Percentiles rank a stretch among this genome's conserved stretches.
Evolutionary conservation across 2,329 filamentous ascomycete genomes (phyloP).

Genomic region (Aphanoascus verrucosus): DNA sequence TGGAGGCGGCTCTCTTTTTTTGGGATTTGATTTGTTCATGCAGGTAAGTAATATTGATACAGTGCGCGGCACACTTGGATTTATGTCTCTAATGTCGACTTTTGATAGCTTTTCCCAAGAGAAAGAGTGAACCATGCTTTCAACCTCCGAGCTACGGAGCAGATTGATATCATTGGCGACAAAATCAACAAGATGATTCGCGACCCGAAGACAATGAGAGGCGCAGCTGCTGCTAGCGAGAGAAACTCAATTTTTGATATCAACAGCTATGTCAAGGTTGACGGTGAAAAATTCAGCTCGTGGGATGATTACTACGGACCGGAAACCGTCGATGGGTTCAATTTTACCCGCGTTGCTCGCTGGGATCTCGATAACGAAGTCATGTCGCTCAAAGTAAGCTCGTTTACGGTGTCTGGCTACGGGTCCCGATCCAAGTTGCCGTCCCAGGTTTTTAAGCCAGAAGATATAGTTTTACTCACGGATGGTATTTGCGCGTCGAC

Average conservation of each 20-base stretch:
- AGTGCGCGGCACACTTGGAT: neutral
- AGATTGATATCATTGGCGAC: slow-evolving; percentile 29
- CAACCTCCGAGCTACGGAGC: slow-evolving; percentile 38
- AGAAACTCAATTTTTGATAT: slow-evolving; percentile 13
- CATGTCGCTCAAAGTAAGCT: slow-evolving; percentile 19
- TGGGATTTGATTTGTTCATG: slow-evolving; percentile 43
- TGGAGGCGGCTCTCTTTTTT: slow-evolving; percentile 44
- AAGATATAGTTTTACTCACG: slow-evolving; percentile 35
- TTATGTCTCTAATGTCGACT: neutral
- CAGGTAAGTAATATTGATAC: slow-evolving; percentile 22
- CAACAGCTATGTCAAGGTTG: slow-evolving; percentile 20
- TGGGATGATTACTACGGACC: slow-evolving; percentile 27
- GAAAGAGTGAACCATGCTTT: slow-evolving; percentile 36
- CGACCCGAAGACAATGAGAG: slow-evolving; percentile 6
- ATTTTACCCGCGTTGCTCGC: slow-evolving; percentile 28
- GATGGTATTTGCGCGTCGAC: slow-evolving; percentile 52
- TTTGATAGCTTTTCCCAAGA: slow-evolving; percentile 39
- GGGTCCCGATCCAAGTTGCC: slow-evolving; percentile 19
- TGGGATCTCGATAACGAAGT: slow-evolving; percentile 20
- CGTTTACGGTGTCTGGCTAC: slow-evolving; percentile 27
- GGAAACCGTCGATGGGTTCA: slow-evolving; percentile 24
- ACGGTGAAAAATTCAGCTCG: slow-evolving; percentile 28
- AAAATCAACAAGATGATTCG: slow-evolving; percentile 18
- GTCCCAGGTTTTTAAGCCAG: slow-evolving; percentile 22
- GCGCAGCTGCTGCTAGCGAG: slow-evolving; percentile 9